Base-by-base conservation (phyloP, 1,139 yeast genomes). In the Kodamaea anthophila region DNA sequence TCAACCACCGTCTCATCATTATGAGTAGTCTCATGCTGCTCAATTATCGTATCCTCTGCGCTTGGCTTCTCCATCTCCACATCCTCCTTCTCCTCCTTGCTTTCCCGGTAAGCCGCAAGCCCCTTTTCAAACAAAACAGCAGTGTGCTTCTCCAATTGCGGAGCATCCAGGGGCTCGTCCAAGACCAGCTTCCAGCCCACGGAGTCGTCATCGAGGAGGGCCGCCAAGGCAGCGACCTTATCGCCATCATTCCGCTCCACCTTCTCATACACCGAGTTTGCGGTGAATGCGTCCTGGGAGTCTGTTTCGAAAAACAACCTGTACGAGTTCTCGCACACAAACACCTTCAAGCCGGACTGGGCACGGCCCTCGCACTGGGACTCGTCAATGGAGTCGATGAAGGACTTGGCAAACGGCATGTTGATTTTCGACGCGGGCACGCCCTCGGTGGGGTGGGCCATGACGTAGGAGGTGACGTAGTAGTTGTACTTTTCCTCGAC, bases 401-500 rank as follows among this genome's bases (percentile, higher is more conserved):
- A 73, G 8, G 78, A 62, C 41, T 75, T 80, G 34, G 81, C 60
- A 53, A 85, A 84, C 28, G 95, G 94, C 60, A 82, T 65, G 37
- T 68, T 69, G 33, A 86, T 68, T 38, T 74, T 76, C 19, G 83
- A 77, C n/a, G 85, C 77, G n/a, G 88, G 79, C 13, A 93, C 83
- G 18, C 97, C 97, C 55, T 91, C 98, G 2, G 99, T 91, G 23
- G 98, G 97, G 46, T 86, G 94, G 5, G 95, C 82, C 85, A 91
- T 82, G 29, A 91, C 74, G 55, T 82, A 91, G 29, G 94, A 83
- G 0, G 97, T 91, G 32, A 91, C 72, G 50, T 93, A 91, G 56
- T 91, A 88, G 52, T 86, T 88, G 81, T 95, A 93, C 44, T 73
- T 74, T 39, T 85, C 94, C 45, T 84, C 91, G 3, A 77, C 74